Base-by-base conservation (phyloP, 148 eudicot species). In the Bassia scoparia region DNA sequence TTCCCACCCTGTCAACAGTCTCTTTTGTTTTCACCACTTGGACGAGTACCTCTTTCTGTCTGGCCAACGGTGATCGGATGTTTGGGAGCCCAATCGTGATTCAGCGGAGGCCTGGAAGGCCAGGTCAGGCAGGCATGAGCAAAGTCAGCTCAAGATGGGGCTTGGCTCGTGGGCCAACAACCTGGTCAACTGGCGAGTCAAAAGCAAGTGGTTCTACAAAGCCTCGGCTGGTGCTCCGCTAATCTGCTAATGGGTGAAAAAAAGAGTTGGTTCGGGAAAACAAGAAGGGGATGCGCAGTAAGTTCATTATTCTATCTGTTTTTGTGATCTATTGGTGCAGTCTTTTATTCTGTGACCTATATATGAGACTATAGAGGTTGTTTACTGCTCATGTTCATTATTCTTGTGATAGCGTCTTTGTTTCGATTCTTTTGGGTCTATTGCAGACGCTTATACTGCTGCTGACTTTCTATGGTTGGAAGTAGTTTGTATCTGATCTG, bases 71-170 rank as follows among this genome's bases (percentile, higher is more conserved):
- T 66, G 99, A 95, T 82, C 97, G 69, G 99, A 95, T 88, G 97
- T 95, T 56, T 95, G 99, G 99, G 88, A 97, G 80, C 99, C 99
- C 30, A 92, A 86, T 77, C 86, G 96, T 48, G 99, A 95, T 63
- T 75, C 81, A 38, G 83, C 89, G 96, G 72, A 88, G 97, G 77
- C 81, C 96, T 26, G 61, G 87, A 72, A 90, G 99, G 83, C 63
- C 88, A 59, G 96, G 96, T 74, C 97, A 83, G 79, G 80, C 49
- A 72, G 89, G 88, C 53, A 75, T 59, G 74, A 88, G 92, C n/a
- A 76, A 95, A 90, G 77, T 95, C 99, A 70, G 55, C 89, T 66
- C 96, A 89, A 85, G 99, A 95, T 73, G 97, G 87, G 70, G 80
- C 81, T 77, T 95, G 99, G 87, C 87, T 73, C 96, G 99, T 77